Evolutionary conservation across 805 yeast genomes (phyloP).

Genomic region (Candida berthetii): DNA sequence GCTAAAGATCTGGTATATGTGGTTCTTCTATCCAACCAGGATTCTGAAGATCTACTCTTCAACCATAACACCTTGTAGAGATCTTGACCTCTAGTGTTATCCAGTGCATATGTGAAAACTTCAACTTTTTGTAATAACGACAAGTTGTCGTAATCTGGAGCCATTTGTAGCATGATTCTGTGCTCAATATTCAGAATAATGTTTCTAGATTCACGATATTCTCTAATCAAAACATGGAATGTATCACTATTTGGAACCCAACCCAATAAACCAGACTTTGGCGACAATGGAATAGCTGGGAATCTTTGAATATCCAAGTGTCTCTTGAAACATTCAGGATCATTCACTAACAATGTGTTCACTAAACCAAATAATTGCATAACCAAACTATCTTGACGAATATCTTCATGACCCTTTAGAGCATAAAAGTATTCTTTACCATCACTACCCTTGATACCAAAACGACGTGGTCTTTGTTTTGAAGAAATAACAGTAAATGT

Average conservation of each 20-base stretch:
- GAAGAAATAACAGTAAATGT: slow-evolving; percentile 84
- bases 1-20: slow-evolving; percentile 95
- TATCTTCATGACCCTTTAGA: slow-evolving; percentile 95
- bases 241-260: slow-evolving; percentile 99
- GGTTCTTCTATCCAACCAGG: slow-evolving; percentile 96
- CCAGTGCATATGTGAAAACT: slow-evolving; percentile 92
- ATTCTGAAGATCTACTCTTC: slow-evolving; percentile 91
- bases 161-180: slow-evolving; percentile 95
- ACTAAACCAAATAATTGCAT: slow-evolving; percentile 97
- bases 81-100: slow-evolving; percentile 95
- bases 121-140: slow-evolving; percentile 91
- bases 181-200: slow-evolving; percentile 89
- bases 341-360: slow-evolving; percentile 80
- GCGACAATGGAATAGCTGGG: slow-evolving; percentile 93
- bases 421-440: slow-evolving; percentile 83
- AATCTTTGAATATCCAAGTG: slow-evolving; percentile 89
- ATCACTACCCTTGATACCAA: slow-evolving; percentile 78
- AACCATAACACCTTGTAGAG: slow-evolving; percentile 93
- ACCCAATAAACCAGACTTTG: slow-evolving; percentile 92
- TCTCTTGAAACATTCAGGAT: slow-evolving; percentile 93
- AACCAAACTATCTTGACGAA: slow-evolving; percentile 93
- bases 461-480: slow-evolving; percentile 90
- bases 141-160: slow-evolving; percentile 86
- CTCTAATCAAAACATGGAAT: slow-evolving; percentile 86
- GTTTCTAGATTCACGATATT: slow-evolving; percentile 87